Evolutionary conservation across 306 rosid species (phyloP).

Genomic region (Potentilla sterilis): DNA sequence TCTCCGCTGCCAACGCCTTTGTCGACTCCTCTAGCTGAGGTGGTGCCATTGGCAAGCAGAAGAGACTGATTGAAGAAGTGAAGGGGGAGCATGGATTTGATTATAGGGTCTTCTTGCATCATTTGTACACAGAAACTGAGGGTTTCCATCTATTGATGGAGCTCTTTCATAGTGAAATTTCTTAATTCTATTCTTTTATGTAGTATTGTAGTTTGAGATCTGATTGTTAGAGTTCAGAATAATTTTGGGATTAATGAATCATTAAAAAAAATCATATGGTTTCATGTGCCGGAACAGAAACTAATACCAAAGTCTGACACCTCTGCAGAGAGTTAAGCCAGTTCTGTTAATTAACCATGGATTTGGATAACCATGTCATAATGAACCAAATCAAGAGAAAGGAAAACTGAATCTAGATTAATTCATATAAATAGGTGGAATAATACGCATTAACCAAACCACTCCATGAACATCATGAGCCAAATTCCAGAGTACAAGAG

Average conservation of each 20-base stretch:
- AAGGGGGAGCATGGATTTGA: not conserved
- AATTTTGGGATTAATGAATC: not conserved
- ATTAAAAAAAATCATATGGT: not conserved
- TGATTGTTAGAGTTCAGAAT: not conserved
- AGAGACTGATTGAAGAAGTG: conserved; percentile 39
- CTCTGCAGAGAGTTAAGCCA: not conserved
- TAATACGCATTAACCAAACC: not conserved
- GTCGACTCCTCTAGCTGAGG: conserved; percentile 90
- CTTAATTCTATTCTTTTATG: conserved; percentile 5
- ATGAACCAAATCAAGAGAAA: not conserved
- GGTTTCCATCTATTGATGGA: conserved; percentile 19
- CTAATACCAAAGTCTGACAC: not conserved
- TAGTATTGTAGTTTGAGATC: conserved; percentile 21
- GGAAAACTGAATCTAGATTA: not conserved
- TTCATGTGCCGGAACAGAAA: conserved; percentile 12
- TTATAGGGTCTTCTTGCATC: conserved; percentile 6
- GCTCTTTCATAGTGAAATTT: conserved; percentile 15
- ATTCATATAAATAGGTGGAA: not conserved
- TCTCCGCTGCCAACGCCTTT: conserved; percentile 89
- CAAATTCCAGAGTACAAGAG: not conserved
- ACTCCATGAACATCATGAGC: not conserved
- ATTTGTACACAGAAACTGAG: not conserved
- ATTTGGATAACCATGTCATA: not conserved
- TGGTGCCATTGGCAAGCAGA: conserved; percentile 68
- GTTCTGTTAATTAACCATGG: not conserved